Base-by-base conservation (phyloP, 2,329 filamentous ascomycete species). In the Tetracladium maxilliforme region DNA sequence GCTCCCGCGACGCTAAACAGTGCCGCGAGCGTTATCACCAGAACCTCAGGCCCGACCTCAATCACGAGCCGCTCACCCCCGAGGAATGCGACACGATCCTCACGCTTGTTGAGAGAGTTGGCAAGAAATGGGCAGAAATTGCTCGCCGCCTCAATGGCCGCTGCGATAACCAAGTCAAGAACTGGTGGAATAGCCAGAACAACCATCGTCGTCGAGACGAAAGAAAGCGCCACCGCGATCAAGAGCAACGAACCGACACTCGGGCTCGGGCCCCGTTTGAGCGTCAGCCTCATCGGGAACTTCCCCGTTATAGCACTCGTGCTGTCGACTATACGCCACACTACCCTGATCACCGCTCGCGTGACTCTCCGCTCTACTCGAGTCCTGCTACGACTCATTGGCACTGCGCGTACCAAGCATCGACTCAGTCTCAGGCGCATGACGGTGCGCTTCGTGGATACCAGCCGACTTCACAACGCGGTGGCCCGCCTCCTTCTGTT, bases 181-280 rank as follows among this genome's bases (percentile, higher is more conserved):
- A 94, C 51, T 94, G 84, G 83, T 93, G 81, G 81, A 93, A 93
- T 46, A 84, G 86, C 24, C 81, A 77, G 46, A 79, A 86, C 64
- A 93, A 93, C 55, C 71, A 84, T 42, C 65, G 77, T 41, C 49
- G 56, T 47, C 34, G 55, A n/a, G n/a, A n/a, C n/a, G n/a, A n/a
- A n/a, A n/a, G 45, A 34, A 40, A 40, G 19, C 37, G 26, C 27
- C 32, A 31, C 27, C 34, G 22, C 19, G 35, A 28, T 38, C 47
- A 26, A 40, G 51, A 38, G 43, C 48, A 25, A 42, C 34, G 32
- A 38, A 40, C 30, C 24, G 27, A 27, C 16, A 10, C 8, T 16
- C 6, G 14, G 18, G 21, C 11, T 22, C 13, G 14, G 22, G 21
- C 8, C 29, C 23, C 21, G 15, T 28, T 12, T 14, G 20, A 25